Percentiles rank a stretch among this genome's conserved stretches.
These are phyloP conservation scores for Sphaerulina populicola DNA, from an alignment of 2,329 filamentous ascomycete genomes.

Conservation along the genomic window DNA sequence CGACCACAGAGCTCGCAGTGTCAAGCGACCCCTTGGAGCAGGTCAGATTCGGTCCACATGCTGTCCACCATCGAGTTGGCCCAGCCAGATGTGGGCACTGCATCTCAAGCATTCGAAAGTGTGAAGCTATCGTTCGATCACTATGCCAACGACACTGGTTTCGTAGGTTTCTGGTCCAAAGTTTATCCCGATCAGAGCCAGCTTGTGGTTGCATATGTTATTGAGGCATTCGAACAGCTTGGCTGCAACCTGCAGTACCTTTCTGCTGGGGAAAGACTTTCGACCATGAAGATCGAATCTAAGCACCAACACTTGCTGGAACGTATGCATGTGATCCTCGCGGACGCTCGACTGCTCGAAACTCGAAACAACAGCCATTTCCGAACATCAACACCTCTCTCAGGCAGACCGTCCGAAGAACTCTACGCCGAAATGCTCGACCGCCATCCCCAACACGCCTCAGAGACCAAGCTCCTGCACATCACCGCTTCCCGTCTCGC, in stretches of 20 bases:
- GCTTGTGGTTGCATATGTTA: conserved; percentile 7
- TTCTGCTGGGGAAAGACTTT: neutral
- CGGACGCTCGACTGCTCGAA: conserved; percentile 5
- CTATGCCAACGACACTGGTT: conserved; percentile 1
- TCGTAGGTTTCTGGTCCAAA: conserved; percentile 6
- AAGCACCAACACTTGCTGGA: conserved; percentile 8
- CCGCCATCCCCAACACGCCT: conserved; percentile 7
- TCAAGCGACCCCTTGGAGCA: neutral
- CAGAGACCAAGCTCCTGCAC: conserved; percentile 7
- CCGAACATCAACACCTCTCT: neutral
- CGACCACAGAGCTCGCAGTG: neutral
- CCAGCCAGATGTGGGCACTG: neutral
- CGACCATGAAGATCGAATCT: neutral
- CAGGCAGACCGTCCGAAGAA: neutral
- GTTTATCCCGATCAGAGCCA: conserved; percentile 7
- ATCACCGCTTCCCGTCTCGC: conserved; percentile 9
- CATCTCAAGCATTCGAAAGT: neutral
- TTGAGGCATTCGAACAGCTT: conserved; percentile 9
- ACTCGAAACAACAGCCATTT: neutral
- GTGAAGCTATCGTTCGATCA: neutral
- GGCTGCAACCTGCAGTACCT: conserved; percentile 5
- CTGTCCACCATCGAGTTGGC: neutral
- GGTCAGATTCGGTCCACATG: too few species aligned
- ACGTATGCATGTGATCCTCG: conserved; percentile 4
- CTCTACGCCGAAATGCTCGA: conserved; percentile 5